Evolutionary conservation across 2,329 filamentous ascomycete species (phyloP), one percentile per base, ranked within the genome.

Genomic region (Massarina eburnea): DNA sequence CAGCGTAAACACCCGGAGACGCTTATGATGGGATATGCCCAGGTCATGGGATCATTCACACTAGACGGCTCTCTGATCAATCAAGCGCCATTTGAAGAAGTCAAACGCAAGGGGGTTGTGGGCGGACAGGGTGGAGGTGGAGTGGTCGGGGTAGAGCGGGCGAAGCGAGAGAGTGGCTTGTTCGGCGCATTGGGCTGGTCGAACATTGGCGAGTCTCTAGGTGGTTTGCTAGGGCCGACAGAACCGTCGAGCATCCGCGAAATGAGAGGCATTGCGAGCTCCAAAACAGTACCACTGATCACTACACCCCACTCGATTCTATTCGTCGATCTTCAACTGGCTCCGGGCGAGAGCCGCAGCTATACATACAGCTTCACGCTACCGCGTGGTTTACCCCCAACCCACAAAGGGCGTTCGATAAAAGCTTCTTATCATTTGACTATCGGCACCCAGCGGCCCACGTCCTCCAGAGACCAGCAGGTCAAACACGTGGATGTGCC

Each of bases 1-100:
- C 54, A 46, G n/a, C 58, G 58, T 20, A 62, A 59, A 52, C 57
- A 61, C 76, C 84, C 89, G 1, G 91, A 97, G 66, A 85, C 86
- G 1, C 74, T 99, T 43, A 95, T 99, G 84, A 99, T 99, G 94
- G 94, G 91, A 0, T 99, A 95, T 71, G 92, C 89, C 2, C 94
- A 99, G 60, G 83, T 97, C 2, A 88, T 90, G 69, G 94, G 94
- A 3, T 91, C 89, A 0, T 99, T 99, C 59, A 90, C 85, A 0
- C 74, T 99, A 6, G 94, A 99, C 64, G 91, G 91, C 0, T 96
- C 94, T 1, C 75, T 99, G 18, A 84, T 99, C 48, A 92, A 95
- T 59, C 84, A 95, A 30, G 84, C 84, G 0, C 89, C 89, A 0
- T 99, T 99, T 60, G 94, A 99, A 64, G 89, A 95, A 60, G 91